Percentiles rank a stretch among this genome's conserved stretches.
Conservation (phyloP, 2,329 filamentous ascomycete species). For the Nothophaeocryptopus gaeumannii region DNA sequence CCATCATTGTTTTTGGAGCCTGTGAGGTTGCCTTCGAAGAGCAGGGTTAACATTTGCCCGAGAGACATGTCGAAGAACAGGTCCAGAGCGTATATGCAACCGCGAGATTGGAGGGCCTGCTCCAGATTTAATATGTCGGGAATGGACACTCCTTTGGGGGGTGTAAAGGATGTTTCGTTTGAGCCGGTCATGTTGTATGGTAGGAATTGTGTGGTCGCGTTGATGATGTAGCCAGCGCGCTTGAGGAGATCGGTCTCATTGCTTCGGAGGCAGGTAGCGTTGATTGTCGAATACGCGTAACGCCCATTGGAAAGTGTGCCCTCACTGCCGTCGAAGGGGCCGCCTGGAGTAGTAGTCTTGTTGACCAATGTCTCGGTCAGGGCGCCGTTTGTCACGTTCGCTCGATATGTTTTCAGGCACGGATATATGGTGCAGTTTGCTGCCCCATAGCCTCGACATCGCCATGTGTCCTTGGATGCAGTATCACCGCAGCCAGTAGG, state of each 20-base stretch:
- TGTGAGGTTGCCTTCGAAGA: constrained; percentile 5
- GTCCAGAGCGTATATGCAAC: constrained; percentile 1
- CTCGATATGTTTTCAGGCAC: constrained; percentile 7
- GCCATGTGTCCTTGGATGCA: constrained; percentile 9
- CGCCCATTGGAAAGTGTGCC: not conserved
- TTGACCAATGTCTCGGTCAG: constrained; percentile 1
- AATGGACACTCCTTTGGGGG: not conserved
- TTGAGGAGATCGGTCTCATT: not conserved
- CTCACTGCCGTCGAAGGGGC: not conserved
- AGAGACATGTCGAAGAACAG: not conserved
- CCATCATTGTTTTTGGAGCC: not conserved
- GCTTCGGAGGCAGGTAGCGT: constrained; percentile 1
- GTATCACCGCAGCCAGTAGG: constrained; percentile 2
- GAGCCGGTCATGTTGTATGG: constrained; percentile 6
- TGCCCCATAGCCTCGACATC: constrained; percentile 11
- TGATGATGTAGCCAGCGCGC: not conserved
- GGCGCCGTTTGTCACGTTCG: constrained; percentile 1
- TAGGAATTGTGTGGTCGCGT: constrained; percentile 1
- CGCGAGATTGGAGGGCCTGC: not conserved
- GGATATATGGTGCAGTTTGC: constrained; percentile 6
- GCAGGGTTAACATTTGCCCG: not conserved
- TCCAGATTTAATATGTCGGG: not conserved
- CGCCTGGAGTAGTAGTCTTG: not conserved
- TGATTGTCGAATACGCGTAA: not conserved
- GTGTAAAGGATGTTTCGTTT: not conserved